These are phyloP conservation scores for Pseudogymnoascus sp. DNA, from an alignment of 2,329 filamentous ascomycete species.

Conservation along the genomic window DNA sequence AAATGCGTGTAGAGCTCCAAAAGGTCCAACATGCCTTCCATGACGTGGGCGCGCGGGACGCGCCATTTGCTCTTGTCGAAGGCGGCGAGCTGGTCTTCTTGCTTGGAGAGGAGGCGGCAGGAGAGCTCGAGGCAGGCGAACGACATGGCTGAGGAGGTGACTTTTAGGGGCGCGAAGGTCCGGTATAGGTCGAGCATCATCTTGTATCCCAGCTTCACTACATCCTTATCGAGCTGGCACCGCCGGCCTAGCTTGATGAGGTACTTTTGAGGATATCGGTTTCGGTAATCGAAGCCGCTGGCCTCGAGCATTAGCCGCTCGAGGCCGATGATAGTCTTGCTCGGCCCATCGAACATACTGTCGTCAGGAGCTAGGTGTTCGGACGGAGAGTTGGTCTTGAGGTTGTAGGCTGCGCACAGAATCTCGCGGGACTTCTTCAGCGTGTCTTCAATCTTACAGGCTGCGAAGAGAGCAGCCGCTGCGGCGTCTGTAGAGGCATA, in stretches of 20 bases:
- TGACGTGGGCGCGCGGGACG: slow-evolving; percentile 39
- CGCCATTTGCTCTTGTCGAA: slow-evolving; percentile 32
- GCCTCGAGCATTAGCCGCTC: slow-evolving; percentile 91
- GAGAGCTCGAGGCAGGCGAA: slow-evolving; percentile 76
- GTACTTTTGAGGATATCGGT: slow-evolving; percentile 75
- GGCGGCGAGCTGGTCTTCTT: slow-evolving; percentile 31
- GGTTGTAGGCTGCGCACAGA: slow-evolving; percentile 79
- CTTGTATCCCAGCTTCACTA: slow-evolving; percentile 64
- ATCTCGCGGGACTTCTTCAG: slow-evolving; percentile 95
- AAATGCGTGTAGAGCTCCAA: slow-evolving; percentile 90
- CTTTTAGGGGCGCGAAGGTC: slow-evolving; percentile 87
- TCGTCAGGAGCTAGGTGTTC: slow-evolving; percentile 71
- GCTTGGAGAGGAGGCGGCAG: slow-evolving; percentile 53
- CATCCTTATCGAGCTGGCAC: slow-evolving; percentile 37
- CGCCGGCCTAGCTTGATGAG: slow-evolving; percentile 66
- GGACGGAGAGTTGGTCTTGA: slow-evolving; percentile 50
- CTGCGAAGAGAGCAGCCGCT: slow-evolving; percentile 78
- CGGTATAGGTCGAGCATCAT: slow-evolving; percentile 86
- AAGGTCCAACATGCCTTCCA: slow-evolving; percentile 81
- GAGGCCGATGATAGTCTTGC: slow-evolving; percentile 76
- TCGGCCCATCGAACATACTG: slow-evolving; percentile 72
- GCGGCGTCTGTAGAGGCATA: slow-evolving; percentile 84
- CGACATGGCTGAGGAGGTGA: slow-evolving; percentile 76
- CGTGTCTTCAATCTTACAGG: slow-evolving; percentile 96
- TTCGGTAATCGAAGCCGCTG: slow-evolving; percentile 88